Conservation (phyloP, 2,329 filamentous ascomycete species). For the Aspergillus ibericus region DNA sequence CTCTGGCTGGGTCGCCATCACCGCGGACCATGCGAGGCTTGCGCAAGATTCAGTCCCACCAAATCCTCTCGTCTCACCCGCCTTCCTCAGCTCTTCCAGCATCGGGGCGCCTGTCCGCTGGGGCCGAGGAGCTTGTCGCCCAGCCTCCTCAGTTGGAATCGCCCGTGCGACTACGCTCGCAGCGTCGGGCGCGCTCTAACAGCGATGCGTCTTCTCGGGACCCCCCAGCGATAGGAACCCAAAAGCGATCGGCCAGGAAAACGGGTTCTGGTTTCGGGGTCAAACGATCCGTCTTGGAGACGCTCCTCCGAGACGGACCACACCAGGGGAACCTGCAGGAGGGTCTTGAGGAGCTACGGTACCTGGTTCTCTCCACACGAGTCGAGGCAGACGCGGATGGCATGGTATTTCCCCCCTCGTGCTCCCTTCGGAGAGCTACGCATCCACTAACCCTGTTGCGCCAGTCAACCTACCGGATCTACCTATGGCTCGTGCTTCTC, state of each 20-base stretch:
- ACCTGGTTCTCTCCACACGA: constrained; percentile 51
- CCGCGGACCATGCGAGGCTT: constrained; percentile 64
- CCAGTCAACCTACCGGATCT: constrained; percentile 88
- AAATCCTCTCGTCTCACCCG: constrained; percentile 57
- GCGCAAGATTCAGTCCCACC: constrained; percentile 73
- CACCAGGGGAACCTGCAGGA: constrained; percentile 61
- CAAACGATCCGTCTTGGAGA: constrained; percentile 62
- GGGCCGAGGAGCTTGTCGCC: constrained; percentile 24
- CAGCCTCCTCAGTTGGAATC: constrained; percentile 29
- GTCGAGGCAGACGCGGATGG: constrained; percentile 55
- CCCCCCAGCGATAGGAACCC: constrained; percentile 24
- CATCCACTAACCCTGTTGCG: constrained; percentile 11
- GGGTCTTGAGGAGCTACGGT: constrained; percentile 48
- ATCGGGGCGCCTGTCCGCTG: constrained; percentile 21
- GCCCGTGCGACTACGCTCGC: constrained; percentile 26
- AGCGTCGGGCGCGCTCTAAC: constrained; percentile 66
- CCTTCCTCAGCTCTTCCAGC: constrained; percentile 52
- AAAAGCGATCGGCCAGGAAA: constrained; percentile 44
- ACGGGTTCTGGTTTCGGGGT: constrained; percentile 45
- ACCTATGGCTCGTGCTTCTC: constrained; percentile 92
- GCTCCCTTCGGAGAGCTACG: neutral
- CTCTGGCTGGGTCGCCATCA: constrained; percentile 30
- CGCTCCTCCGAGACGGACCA: constrained; percentile 77
- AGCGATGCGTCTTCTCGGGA: constrained; percentile 63
- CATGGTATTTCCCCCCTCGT: constrained; percentile 43